These are phyloP conservation scores for Prunus armeniaca DNA, from an alignment of 306 rosid species.

Conservation along the genomic window DNA sequence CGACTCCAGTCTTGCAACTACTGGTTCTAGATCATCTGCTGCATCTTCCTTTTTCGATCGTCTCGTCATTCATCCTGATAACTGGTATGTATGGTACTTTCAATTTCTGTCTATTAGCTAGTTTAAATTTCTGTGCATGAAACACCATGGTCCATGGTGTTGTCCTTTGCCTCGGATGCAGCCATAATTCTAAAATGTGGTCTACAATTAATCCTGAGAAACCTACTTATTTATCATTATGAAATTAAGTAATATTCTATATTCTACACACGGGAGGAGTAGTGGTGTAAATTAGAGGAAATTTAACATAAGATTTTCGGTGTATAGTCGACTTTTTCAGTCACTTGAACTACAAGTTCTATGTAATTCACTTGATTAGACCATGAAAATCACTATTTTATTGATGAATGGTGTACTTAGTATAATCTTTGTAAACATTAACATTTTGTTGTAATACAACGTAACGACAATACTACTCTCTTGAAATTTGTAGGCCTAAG, in stretches of 20 bases:
- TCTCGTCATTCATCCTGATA: slow-evolving; percentile 36
- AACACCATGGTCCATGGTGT: background rate
- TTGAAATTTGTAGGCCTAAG: background rate
- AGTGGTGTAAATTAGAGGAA: too few relatives aligned
- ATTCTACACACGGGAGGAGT: too few relatives aligned
- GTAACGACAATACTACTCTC: too few relatives aligned
- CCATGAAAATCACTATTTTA: accelerated
- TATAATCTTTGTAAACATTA: too few relatives aligned
- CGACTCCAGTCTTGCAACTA: background rate
- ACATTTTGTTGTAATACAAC: too few relatives aligned
- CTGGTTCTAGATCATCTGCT: background rate
- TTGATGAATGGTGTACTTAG: too few relatives aligned
- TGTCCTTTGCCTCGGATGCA: too few relatives aligned
- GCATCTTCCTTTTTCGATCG: slow-evolving; percentile 1
- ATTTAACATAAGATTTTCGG: too few relatives aligned
- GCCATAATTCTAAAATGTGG: background rate
- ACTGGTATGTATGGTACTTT: slow-evolving; percentile 16
- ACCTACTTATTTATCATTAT: background rate
- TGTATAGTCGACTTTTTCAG: too few relatives aligned
- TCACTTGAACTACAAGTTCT: too few relatives aligned
- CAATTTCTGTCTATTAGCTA: background rate
- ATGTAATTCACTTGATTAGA: too few relatives aligned
- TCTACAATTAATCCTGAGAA: background rate
- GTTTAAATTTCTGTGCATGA: background rate
- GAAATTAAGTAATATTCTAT: too few relatives aligned